Evolutionary conservation across 176 grass and related monocot genomes (phyloP).

Genomic region (Oryza longistaminata): DNA sequence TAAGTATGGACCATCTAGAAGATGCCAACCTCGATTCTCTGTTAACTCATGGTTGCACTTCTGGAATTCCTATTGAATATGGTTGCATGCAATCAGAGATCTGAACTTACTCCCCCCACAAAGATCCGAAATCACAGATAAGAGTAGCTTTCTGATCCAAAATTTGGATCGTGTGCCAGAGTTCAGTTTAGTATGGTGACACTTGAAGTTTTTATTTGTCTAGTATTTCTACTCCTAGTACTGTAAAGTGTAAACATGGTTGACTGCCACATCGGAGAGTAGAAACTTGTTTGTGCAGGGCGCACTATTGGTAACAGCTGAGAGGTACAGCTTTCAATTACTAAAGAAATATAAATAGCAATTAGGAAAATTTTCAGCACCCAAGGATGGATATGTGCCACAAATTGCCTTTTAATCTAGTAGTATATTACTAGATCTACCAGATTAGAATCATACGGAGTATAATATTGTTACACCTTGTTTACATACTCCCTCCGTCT

Average conservation of each 20-base stretch:
- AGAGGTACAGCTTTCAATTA: background rate
- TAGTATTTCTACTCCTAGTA: background rate
- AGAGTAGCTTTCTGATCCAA: background rate
- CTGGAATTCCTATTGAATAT: background rate
- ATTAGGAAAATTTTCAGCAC: background rate
- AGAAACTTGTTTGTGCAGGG: background rate
- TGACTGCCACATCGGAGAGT: background rate
- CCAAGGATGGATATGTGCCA: no score
- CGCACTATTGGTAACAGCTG: no score
- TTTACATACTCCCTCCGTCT: no score
- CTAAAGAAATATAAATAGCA: background rate
- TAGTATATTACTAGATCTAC: no score
- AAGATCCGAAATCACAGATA: background rate
- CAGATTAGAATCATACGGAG: no score
- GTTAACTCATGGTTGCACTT: background rate
- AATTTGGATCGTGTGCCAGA: background rate
- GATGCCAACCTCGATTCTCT: conserved; percentile 20
- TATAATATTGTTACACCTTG: background rate
- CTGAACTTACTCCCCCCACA: background rate
- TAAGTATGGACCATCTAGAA: conserved; percentile 27
- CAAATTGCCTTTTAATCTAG: no score
- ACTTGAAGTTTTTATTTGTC: background rate
- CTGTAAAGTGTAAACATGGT: background rate
- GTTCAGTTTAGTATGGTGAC: background rate
- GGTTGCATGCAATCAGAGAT: background rate